Evolutionary conservation across 768 basidiomycete genomes (phyloP).

Genomic region (Kwoniella mangroviensis): DNA sequence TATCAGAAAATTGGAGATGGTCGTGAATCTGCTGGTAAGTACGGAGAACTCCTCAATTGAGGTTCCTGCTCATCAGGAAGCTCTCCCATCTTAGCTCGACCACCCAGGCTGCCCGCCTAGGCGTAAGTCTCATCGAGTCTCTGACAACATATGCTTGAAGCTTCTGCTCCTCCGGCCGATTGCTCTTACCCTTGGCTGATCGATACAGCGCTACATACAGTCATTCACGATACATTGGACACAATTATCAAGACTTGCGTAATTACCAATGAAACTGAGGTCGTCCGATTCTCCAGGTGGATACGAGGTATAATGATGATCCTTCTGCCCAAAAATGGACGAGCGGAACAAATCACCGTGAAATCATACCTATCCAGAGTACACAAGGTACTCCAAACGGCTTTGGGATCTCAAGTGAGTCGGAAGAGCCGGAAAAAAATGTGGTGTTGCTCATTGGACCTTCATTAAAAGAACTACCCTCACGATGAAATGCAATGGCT

Average conservation of each 20-base stretch:
- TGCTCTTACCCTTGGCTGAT: neutral
- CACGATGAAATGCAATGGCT: slow-evolving; percentile 29
- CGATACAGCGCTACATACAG: neutral
- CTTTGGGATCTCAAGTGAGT: neutral
- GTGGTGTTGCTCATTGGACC: neutral
- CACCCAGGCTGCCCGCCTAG: slow-evolving; percentile 3
- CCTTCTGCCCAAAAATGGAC: neutral
- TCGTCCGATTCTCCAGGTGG: slow-evolving; percentile 14
- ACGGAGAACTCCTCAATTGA: too few relatives aligned
- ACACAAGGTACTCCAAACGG: neutral
- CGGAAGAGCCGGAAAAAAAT: neutral
- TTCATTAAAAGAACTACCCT: slow-evolving; percentile 16
- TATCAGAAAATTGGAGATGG: slow-evolving; percentile 6
- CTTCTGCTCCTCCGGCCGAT: too few relatives aligned
- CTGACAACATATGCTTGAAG: too few relatives aligned
- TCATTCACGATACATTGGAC: neutral
- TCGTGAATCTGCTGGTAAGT: slow-evolving; percentile 7
- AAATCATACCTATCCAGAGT: neutral
- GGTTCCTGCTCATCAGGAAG: too few relatives aligned
- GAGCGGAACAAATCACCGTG: neutral
- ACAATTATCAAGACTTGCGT: neutral
- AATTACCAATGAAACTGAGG: neutral
- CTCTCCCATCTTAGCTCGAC: neutral
- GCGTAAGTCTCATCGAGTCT: neutral
- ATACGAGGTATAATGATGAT: slow-evolving; percentile 8